These are phyloP conservation scores for Penicillium chermesinum DNA, from an alignment of 495 filamentous ascomycete genomes.

Conservation along the genomic window DNA sequence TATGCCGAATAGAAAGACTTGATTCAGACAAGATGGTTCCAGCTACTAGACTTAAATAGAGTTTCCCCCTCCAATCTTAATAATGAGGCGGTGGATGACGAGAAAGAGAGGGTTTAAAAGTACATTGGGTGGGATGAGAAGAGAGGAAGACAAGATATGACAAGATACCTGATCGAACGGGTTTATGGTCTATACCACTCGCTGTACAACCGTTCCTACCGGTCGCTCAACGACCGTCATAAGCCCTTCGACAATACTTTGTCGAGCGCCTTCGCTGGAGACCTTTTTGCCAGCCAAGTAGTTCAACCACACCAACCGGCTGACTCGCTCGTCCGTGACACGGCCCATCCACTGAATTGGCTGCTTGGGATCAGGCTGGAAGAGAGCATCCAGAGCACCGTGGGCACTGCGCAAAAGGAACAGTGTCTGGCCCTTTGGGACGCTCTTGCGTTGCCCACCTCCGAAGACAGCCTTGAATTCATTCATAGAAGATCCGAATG, in stretches of 20 bases:
- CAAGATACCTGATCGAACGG: not conserved
- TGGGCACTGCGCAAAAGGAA: constrained; percentile 61
- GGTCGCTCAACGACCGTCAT: constrained; percentile 86
- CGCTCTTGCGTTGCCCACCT: constrained; percentile 56
- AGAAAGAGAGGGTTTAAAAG: not conserved
- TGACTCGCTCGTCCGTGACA: constrained; percentile 73
- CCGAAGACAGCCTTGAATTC: constrained; percentile 76
- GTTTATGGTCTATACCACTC: constrained; percentile 47
- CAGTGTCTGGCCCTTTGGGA: constrained; percentile 70
- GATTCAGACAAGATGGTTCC: not conserved
- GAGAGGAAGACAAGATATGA: constrained; percentile 1
- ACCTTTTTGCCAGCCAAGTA: constrained; percentile 86
- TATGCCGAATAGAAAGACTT: constrained; percentile 41
- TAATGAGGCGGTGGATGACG: not conserved
- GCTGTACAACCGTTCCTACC: constrained; percentile 75
- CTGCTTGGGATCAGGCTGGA: constrained; percentile 47
- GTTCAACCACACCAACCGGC: constrained; percentile 78
- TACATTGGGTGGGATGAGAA: not conserved
- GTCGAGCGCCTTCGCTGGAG: constrained; percentile 74
- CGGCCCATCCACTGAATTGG: constrained; percentile 54
- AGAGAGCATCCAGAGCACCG: constrained; percentile 64
- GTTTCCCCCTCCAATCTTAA: not conserved
- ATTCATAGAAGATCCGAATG: constrained; percentile 64
- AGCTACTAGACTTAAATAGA: not conserved
- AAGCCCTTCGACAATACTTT: constrained; percentile 79